Conservation (phyloP, 129 eudicot genomes). For the Heracleum sosnowskyi region DNA sequence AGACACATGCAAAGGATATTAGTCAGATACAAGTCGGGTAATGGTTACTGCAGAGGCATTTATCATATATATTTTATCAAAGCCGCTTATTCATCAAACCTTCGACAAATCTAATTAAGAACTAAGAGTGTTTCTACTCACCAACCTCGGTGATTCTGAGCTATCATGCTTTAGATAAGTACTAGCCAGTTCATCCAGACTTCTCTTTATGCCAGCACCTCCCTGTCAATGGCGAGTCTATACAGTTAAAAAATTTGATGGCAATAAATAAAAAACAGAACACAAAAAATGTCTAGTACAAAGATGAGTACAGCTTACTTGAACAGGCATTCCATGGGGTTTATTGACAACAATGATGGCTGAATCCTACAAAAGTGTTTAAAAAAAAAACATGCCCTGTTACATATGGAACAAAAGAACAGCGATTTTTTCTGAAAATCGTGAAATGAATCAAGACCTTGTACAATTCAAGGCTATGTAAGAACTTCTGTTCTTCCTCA, state of each 20-base stretch:
- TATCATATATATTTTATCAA: neutral
- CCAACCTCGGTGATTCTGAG: constrained; percentile 82
- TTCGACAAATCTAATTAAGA: neutral
- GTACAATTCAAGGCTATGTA: constrained; percentile 66
- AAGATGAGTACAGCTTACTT: constrained; percentile 36
- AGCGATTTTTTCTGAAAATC: neutral
- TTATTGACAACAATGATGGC: constrained; percentile 85
- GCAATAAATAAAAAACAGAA: neutral
- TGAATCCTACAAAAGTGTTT: constrained; percentile 47
- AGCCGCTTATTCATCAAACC: neutral
- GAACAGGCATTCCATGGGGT: constrained; percentile 99
- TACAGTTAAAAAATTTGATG: constrained; percentile 5
- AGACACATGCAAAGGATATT: neutral
- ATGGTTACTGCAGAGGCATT: neutral
- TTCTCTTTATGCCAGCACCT: constrained; percentile 75
- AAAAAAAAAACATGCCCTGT: neutral
- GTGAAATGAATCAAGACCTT: constrained; percentile 45
- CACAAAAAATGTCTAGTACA: neutral
- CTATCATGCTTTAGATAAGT: constrained; percentile 62
- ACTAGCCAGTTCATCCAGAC: constrained; percentile 90
- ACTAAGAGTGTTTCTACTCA: constrained; percentile 28
- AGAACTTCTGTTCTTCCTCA: constrained; percentile 63
- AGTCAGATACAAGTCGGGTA: too few species aligned
- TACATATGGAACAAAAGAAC: neutral
- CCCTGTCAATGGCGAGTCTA: constrained; percentile 40